These are phyloP conservation scores for Aspergillus chevalieri DNA, from an alignment of 2,329 filamentous ascomycete genomes.

Conservation along the genomic window DNA sequence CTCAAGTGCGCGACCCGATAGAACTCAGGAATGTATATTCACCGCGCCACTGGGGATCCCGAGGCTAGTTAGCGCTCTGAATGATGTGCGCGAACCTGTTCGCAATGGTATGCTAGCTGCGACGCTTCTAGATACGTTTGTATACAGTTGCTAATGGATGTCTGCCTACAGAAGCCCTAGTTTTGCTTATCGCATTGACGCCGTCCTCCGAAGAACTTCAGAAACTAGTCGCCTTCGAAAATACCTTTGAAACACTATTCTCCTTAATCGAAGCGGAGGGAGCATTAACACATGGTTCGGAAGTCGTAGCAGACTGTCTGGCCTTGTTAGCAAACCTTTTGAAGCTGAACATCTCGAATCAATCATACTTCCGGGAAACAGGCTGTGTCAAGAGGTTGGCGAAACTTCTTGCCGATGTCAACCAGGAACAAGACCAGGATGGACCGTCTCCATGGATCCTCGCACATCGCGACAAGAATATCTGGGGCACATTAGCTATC, in stretches of 20 bases:
- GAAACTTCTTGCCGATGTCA: slow-evolving; percentile 59
- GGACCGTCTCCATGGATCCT: slow-evolving; percentile 67
- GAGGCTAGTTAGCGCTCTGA: slow-evolving; percentile 73
- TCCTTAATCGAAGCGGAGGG: slow-evolving; percentile 76
- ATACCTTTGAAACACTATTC: slow-evolving; percentile 84
- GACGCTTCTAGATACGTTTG: neutral
- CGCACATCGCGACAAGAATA: slow-evolving; percentile 76
- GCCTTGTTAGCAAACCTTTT: slow-evolving; percentile 86
- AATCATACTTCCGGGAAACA: slow-evolving; percentile 87
- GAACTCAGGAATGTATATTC: slow-evolving; percentile 91
- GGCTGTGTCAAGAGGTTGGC: slow-evolving; percentile 70
- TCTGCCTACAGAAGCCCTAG: slow-evolving; percentile 58
- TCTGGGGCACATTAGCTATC: slow-evolving; percentile 83
- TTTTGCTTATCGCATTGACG: slow-evolving; percentile 82
- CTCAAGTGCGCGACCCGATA: slow-evolving; percentile 74
- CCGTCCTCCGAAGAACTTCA: slow-evolving; percentile 82
- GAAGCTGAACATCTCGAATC: slow-evolving; percentile 81
- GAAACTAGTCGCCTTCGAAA: slow-evolving; percentile 92
- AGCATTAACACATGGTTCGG: slow-evolving; percentile 71
- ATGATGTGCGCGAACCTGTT: slow-evolving; percentile 79
- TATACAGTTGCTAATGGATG: slow-evolving; percentile 6
- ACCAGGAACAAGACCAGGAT: slow-evolving; percentile 49
- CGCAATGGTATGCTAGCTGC: slow-evolving; percentile 56
- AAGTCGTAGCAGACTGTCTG: slow-evolving; percentile 86
- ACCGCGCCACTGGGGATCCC: slow-evolving; percentile 83